Evolutionary conservation across 163 green algal species (phyloP), one percentile per base, ranked within the genome.

Genomic region (Botryococcus braunii): DNA sequence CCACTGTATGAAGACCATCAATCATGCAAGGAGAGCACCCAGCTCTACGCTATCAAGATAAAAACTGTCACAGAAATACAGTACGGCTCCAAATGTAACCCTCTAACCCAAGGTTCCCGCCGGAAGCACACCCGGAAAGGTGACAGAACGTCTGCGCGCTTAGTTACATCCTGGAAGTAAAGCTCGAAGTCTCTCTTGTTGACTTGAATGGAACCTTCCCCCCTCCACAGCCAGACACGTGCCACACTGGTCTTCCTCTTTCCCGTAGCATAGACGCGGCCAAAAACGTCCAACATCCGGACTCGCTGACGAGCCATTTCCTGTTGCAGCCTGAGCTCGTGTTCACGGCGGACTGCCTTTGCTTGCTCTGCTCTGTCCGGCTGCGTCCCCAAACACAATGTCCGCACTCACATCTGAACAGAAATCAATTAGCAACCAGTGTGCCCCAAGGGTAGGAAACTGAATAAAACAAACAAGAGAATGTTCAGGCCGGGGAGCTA

Each of bases 131-230:
- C 23, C 23, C 38, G 27, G 38, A 98, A 89, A 43, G 92, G 92
- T 66, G 81, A 38, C 40, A 97, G 69, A 27, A 91, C 74, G 56
- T 89, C 66, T 46, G 71, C 70, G 41, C 93, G 80, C n/a, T 74
- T 34, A 25, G 67, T 25, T 21, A 95, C 40, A 39, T 87, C 73
- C 0, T 56, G 49, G 56, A 97, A 97, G 78, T 96, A 94, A 1
- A 69, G 57, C 69, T 93, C 84, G 2, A 90, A 69, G 1, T 81
- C 79, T 29, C 71, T 66, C 38, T 77, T 69, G 73, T 98, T 98
- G 34, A 98, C 76, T 6, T 80, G 75, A 5, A 97, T 77, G 37
- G 73, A 64, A 23, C 89, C 89, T 38, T 29, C 46, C 25, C 73
- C 73, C 29, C 23, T 8, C 71, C 72, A 71, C 21, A 95, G 21